Percentiles rank a stretch among this genome's conserved stretches.
These are phyloP conservation scores for Boletellus deceptivus DNA, from an alignment of 1,284 basidiomycete genomes.

Conservation along the genomic window DNA sequence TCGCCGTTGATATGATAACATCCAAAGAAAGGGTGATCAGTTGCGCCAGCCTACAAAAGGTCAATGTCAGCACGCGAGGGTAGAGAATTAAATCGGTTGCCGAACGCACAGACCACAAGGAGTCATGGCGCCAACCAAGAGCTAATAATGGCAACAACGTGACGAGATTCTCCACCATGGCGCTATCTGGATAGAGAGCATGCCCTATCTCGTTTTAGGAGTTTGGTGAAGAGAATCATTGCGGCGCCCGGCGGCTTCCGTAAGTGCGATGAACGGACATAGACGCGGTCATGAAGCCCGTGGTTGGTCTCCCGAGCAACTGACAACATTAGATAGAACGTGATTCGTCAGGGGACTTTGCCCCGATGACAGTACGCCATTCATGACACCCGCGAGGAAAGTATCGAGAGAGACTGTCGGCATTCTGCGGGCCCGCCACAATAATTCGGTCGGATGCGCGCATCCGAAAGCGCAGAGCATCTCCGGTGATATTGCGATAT, in stretches of 20 bases:
- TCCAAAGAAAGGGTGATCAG: constrained; percentile 11
- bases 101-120: constrained; percentile 12
- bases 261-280: constrained; percentile 2
- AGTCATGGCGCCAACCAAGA: not conserved
- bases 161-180: not conserved
- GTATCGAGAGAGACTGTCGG: not conserved
- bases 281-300: constrained; percentile 7
- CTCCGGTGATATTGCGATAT: not conserved
- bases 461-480: not conserved
- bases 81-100: constrained; percentile 13
- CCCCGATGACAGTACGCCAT: not conserved
- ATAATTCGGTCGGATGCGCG: not conserved
- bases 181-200: constrained; percentile 6
- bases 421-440: not conserved
- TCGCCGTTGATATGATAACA: constrained; percentile 12
- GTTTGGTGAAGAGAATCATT: not conserved
- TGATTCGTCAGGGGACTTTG: not conserved
- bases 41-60: constrained; percentile 17
- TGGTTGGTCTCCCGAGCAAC: not conserved
- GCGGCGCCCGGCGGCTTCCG: constrained; percentile 3
- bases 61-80: constrained; percentile 18
- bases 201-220: not conserved
- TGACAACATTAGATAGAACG: not conserved
- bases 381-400: not conserved
- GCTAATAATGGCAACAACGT: constrained; percentile 4